Conservation (phyloP, 441 rosid species). For the Biscutella auriculata region DNA sequence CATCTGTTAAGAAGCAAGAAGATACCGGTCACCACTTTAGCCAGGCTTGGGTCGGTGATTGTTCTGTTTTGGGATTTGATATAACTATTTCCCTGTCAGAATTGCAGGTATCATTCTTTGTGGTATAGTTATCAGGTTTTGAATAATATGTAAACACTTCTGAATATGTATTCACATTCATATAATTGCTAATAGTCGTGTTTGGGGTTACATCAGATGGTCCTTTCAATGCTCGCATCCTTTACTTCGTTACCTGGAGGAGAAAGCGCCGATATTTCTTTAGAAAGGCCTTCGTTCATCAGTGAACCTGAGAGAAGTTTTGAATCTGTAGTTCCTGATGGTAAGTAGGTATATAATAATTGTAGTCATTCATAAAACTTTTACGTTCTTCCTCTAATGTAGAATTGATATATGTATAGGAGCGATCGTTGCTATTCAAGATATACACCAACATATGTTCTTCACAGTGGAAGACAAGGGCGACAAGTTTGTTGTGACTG, state of each 20-base stretch:
- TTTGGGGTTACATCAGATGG: conserved; percentile 43
- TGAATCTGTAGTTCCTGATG: conserved; percentile 60
- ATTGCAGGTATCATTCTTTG: conserved; percentile 41
- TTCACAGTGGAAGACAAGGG: conserved; percentile 61
- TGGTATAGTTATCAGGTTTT: conserved; percentile 7
- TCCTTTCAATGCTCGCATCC: conserved; percentile 49
- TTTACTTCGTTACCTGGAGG: conserved; percentile 33
- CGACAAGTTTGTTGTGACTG: conserved; percentile 41
- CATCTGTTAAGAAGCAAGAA: conserved; percentile 42
- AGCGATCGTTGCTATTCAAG: conserved; percentile 80
- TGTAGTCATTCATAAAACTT: conserved; percentile 10
- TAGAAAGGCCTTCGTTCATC: conserved; percentile 26
- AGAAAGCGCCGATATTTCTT: conserved; percentile 26
- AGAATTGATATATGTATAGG: conserved; percentile 35
- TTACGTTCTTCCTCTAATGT: conserved; percentile 17
- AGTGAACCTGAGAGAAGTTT: conserved; percentile 33
- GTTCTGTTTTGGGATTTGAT: conserved; percentile 65
- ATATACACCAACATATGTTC: conserved; percentile 77
- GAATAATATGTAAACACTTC: neutral
- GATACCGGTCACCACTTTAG: conserved; percentile 26
- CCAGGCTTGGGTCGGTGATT: conserved; percentile 59
- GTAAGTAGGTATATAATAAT: conserved; percentile 31
- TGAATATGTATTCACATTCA: neutral
- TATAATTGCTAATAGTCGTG: conserved; percentile 1
- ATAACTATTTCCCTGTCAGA: conserved; percentile 62